Percentiles rank a stretch among this genome's conserved stretches.
Evolutionary conservation across 2,329 filamentous ascomycete genomes (phyloP).

Genomic region (Fusarium sp.): DNA sequence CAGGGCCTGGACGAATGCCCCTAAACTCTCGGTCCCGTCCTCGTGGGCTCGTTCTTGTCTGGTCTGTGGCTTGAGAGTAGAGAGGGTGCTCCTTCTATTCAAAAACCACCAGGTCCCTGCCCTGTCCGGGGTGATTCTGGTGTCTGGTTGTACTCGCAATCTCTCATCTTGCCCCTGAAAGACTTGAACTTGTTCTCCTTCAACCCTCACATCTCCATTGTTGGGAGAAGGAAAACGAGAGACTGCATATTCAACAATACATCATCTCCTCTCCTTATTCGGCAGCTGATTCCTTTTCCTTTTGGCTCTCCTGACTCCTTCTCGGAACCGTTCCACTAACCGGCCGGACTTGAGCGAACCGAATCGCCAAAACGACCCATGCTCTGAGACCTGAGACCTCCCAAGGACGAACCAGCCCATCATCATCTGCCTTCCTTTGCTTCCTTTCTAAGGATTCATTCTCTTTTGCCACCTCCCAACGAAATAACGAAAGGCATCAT

Average conservation of each 20-base stretch:
- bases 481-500: not conserved
- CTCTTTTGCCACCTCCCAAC: not conserved
- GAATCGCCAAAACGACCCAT: constrained; percentile 32
- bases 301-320: constrained; percentile 1
- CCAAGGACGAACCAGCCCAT: constrained; percentile 13
- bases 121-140: constrained; percentile 2
- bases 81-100: constrained; percentile 2
- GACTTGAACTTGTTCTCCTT: not conserved
- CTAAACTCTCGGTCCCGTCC: constrained; percentile 1
- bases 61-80: constrained; percentile 4
- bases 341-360: constrained; percentile 29
- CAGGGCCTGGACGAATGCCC: not conserved
- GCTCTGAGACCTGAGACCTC: constrained; percentile 27
- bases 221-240: not conserved
- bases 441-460: not conserved
- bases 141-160: constrained; percentile 1
- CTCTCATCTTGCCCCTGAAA: constrained; percentile 15
- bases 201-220: not conserved
- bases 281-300: constrained; percentile 6
- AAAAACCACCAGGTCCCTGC: constrained; percentile 25
- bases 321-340: constrained; percentile 15
- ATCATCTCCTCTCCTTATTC: constrained; percentile 19
- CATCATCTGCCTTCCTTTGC: constrained; percentile 9
- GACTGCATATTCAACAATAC: not conserved
- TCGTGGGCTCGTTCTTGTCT: constrained; percentile 12